Evolutionary conservation across 2,329 filamentous ascomycete genomes (phyloP).

Genomic region (Chalara sp.): DNA sequence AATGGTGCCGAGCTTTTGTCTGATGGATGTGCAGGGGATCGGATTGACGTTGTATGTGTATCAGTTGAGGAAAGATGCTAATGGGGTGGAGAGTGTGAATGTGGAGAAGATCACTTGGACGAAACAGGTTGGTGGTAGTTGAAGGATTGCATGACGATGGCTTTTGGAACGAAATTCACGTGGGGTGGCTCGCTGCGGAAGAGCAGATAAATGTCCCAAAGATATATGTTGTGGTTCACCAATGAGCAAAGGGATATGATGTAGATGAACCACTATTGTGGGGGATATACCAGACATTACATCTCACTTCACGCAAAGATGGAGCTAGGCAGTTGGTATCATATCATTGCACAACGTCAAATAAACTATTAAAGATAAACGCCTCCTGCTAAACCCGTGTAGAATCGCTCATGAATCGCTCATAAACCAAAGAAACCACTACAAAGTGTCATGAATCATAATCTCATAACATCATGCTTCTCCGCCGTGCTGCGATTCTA

Average conservation of each 20-base stretch:
- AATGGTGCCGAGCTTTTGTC: slow-evolving; percentile 82
- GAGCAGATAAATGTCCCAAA: no score
- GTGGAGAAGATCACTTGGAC: slow-evolving; percentile 85
- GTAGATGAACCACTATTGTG: slow-evolving; percentile 5
- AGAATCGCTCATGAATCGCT: slow-evolving; percentile 13
- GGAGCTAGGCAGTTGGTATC: no score
- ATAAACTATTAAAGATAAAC: not conserved
- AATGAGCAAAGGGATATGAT: not conserved
- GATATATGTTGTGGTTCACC: not conserved
- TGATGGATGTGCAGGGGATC: slow-evolving; percentile 99
- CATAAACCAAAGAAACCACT: not conserved
- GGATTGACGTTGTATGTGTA: slow-evolving; percentile 95
- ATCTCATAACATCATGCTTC: slow-evolving; percentile 31
- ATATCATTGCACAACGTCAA: no score
- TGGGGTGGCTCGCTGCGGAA: no score
- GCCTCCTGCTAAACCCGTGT: slow-evolving; percentile 6
- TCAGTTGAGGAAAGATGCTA: slow-evolving; percentile 69
- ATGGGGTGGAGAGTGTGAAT: slow-evolving; percentile 71
- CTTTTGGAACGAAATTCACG: not conserved
- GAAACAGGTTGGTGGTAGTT: slow-evolving; percentile 48
- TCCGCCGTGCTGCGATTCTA: slow-evolving; percentile 23
- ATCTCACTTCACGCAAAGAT: no score
- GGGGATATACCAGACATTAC: no score
- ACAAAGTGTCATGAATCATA: slow-evolving; percentile 3
- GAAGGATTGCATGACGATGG: slow-evolving; percentile 5